phyloP scores from a whole-genome alignment of 345 rosid species.

The Mangifera indica region DNA sequence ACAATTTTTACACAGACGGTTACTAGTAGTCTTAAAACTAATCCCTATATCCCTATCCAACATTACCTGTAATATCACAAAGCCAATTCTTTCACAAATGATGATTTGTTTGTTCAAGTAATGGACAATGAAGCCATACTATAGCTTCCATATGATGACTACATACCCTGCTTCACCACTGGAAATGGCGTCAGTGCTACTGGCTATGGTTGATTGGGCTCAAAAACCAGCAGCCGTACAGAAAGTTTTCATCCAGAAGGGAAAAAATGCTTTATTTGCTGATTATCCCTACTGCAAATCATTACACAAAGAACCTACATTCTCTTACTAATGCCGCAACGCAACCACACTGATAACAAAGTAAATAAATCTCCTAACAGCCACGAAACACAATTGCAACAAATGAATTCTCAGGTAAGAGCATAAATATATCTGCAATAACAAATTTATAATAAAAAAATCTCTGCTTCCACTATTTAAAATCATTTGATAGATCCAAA shows the following conservation, averaged over 20 bases:
- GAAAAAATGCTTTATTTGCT: background rate
- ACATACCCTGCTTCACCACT: background rate
- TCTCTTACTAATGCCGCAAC: background rate
- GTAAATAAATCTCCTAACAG: background rate
- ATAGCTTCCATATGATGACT: conserved; percentile 4
- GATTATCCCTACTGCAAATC: background rate
- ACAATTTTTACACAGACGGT: background rate
- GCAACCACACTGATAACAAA: background rate
- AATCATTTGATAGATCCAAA: conserved; percentile 14
- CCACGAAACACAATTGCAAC: background rate
- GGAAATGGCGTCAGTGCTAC: no score
- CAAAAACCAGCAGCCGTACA: background rate
- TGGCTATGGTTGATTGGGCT: no score
- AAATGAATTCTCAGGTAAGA: no score
- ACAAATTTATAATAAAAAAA: conserved; percentile 4
- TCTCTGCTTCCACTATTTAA: background rate
- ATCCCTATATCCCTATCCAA: background rate
- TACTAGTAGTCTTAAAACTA: background rate
- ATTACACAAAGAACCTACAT: background rate
- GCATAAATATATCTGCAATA: background rate
- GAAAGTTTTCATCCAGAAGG: background rate
- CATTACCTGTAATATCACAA: background rate
- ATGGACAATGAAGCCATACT: background rate
- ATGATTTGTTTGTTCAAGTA: background rate
- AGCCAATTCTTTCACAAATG: background rate